phyloP scores from a whole-genome alignment of 805 yeast species.

The Lachancea sp. region DNA sequence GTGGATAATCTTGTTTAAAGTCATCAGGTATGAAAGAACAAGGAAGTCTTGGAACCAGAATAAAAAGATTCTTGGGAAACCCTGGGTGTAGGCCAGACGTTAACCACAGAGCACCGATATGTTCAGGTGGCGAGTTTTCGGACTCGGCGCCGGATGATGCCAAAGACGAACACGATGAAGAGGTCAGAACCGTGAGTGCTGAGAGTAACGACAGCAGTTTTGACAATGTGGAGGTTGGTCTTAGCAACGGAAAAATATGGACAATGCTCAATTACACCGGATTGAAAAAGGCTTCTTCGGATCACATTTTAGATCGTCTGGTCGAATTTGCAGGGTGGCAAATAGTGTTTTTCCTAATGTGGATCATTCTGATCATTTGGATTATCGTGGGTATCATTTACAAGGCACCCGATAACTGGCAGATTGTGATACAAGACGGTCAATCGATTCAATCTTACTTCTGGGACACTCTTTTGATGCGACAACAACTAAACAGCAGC shows the following conservation, averaged over 20 bases:
- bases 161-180: background rate
- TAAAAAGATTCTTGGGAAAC: slow-evolving; percentile 18
- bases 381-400: slow-evolving; percentile 25
- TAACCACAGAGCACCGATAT: slow-evolving; percentile 13
- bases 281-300: slow-evolving; percentile 19
- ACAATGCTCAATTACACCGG: slow-evolving; percentile 25
- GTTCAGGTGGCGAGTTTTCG: too few species aligned
- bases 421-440: slow-evolving; percentile 39
- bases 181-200: background rate
- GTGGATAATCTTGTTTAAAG: too few species aligned
- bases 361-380: slow-evolving; percentile 27
- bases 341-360: slow-evolving; percentile 24
- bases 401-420: slow-evolving; percentile 34
- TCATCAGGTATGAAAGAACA: too few species aligned
- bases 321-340: slow-evolving; percentile 27
- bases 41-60: background rate
- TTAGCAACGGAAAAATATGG: slow-evolving; percentile 16
- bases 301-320: slow-evolving; percentile 20
- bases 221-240: slow-evolving; percentile 10
- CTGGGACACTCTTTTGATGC: slow-evolving; percentile 38
- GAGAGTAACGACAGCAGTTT: slow-evolving; percentile 13
- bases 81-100: slow-evolving; percentile 17
- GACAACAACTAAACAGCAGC: slow-evolving; percentile 33
- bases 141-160: too few species aligned
- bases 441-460: slow-evolving; percentile 36